Evolutionary conservation across 257 asterid genomes (phyloP).

Genomic region (Ilex aquifolium): DNA sequence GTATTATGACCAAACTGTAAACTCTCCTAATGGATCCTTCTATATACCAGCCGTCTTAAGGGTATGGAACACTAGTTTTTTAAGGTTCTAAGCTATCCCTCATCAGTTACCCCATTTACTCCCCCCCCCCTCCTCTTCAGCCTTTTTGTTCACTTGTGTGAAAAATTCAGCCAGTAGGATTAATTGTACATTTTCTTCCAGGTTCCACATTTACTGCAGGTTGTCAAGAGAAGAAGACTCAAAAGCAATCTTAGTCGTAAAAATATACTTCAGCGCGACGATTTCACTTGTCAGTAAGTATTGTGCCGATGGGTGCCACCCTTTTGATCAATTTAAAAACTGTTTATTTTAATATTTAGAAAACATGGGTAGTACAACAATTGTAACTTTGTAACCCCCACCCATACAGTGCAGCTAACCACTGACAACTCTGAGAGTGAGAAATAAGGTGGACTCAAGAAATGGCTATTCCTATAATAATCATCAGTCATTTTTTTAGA

Average conservation of each 20-base stretch:
- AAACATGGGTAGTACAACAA: not conserved
- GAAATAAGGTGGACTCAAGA: too few relatives aligned
- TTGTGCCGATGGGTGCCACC: slow-evolving; percentile 5
- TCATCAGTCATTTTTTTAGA: too few relatives aligned
- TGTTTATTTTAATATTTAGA: not conserved
- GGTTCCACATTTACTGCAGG: slow-evolving; percentile 88
- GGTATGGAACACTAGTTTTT: slow-evolving; percentile 43
- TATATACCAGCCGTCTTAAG: slow-evolving; percentile 92
- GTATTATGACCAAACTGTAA: slow-evolving; percentile 84
- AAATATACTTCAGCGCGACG: slow-evolving; percentile 73
- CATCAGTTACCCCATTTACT: too few relatives aligned
- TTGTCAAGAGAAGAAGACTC: slow-evolving; percentile 73
- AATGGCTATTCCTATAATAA: too few relatives aligned
- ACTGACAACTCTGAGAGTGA: too few relatives aligned
- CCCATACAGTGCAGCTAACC: too few relatives aligned
- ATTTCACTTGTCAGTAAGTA: slow-evolving; percentile 87
- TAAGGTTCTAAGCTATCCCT: too few relatives aligned
- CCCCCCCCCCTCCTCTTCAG: too few relatives aligned
- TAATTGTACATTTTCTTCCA: slow-evolving; percentile 21
- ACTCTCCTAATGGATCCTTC: slow-evolving; percentile 81
- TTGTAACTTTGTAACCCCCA: too few relatives aligned
- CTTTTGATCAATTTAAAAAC: not conserved
- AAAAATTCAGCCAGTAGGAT: not conserved
- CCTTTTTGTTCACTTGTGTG: too few relatives aligned
- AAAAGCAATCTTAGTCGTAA: slow-evolving; percentile 74